Base-by-base conservation (phyloP, 2,329 filamentous ascomycete species). In the Fusarium albosuccineum region DNA sequence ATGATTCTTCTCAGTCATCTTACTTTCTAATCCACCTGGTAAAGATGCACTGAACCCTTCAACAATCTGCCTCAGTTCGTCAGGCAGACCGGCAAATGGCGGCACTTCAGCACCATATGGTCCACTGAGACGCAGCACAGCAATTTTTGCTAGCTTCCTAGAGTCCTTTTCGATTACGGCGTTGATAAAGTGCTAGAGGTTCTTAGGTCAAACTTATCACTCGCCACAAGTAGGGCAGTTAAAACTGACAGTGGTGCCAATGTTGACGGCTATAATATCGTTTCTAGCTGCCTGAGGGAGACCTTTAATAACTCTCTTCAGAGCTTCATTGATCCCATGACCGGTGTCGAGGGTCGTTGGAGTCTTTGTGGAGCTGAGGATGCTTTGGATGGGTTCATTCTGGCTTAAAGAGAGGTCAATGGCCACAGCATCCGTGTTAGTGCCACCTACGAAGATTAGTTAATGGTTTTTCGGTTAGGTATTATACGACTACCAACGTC, bases 151-250 rank as follows among this genome's bases (percentile, higher is more conserved):
- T 7, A 84, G 74, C 7, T 79, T 74, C 36, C 75, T 65, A 3
- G 75, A 73, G 73, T 83, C 81, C 10, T 77, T 77, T 62, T 83
- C 79, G 7, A 83, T 74, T 8, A 83, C 75, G 0, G 82, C 81
- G 68, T 83, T 83, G 66, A 83, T 78, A 61, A 83, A 83, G 65
- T 83, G 81, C 59, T 62, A 6, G 13, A 33, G 8, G 10, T 1
- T 16, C 1, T 50, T n/a, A 27, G 2, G 30, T 33, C 6, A 33
- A 33, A 33, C 22, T 22, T 22, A 22, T 22, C 22, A 22, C 22
- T 22, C 22, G 22, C 4, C 22, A 22, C 22, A 22, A 22, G 22
- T 22, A 22, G 22, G 22, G 22, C 1, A 22, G 22, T 4, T 22
- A 22, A 22, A 7, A 40, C 54, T 48, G 9, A 58, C 59, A 3